Evolutionary conservation across 2,329 filamentous ascomycete species (phyloP).

Genomic region (Fusarium globosum): DNA sequence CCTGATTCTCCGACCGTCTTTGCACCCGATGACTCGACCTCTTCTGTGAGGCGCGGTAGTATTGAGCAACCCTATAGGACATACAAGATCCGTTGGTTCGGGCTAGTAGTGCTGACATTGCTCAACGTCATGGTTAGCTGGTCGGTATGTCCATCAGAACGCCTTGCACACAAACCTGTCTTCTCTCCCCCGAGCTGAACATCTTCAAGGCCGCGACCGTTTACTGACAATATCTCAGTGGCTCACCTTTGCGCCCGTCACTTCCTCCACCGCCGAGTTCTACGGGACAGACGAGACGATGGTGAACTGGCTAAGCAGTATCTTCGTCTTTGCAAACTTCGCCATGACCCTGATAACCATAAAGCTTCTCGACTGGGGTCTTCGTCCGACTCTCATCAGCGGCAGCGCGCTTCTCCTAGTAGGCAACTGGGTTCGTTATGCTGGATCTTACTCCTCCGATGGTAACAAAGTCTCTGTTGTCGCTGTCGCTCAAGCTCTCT

Average conservation of each 20-base stretch:
- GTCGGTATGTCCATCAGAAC: background rate
- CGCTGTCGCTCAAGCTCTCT: background rate
- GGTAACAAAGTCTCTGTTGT: background rate
- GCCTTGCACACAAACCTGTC: background rate
- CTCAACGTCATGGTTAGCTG: background rate
- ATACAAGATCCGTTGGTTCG: background rate
- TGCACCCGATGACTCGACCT: background rate
- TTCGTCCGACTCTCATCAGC: background rate
- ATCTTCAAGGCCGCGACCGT: no score
- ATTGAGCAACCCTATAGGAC: background rate
- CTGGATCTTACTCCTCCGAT: background rate
- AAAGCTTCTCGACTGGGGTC: background rate
- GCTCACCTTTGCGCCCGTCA: background rate
- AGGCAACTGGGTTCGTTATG: background rate
- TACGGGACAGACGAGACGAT: accelerated
- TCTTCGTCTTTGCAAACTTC: background rate
- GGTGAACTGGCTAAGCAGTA: background rate
- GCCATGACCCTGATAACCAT: background rate
- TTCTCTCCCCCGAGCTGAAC: no score
- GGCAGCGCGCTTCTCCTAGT: background rate
- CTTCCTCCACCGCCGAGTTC: background rate
- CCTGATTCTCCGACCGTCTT: accelerated
- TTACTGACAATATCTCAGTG: background rate
- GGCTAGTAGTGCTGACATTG: background rate
- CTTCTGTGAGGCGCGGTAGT: background rate